These are phyloP conservation scores for Chenopodium formosanum DNA, from an alignment of 148 eudicot species.

Conservation along the genomic window DNA sequence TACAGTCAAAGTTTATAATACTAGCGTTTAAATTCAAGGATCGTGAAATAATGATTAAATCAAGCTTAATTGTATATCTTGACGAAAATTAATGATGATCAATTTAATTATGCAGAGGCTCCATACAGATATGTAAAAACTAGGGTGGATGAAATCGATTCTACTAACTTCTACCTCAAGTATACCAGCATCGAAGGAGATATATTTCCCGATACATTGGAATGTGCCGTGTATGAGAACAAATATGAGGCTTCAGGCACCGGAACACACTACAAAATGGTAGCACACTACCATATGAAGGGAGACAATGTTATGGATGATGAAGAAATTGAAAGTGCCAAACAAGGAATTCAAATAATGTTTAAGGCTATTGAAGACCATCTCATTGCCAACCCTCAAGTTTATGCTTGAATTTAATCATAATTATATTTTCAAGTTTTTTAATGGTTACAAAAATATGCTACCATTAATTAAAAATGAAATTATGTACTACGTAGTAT, in stretches of 20 bases:
- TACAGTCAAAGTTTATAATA: too few relatives aligned
- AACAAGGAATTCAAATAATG: conserved; percentile 18
- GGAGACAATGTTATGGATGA: conserved; percentile 21
- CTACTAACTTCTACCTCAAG: conserved; percentile 22
- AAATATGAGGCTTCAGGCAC: conserved; percentile 2
- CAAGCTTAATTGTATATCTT: too few relatives aligned
- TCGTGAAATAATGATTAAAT: too few relatives aligned
- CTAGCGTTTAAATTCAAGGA: too few relatives aligned
- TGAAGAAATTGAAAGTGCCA: conserved; percentile 13
- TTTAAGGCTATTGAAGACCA: conserved; percentile 28
- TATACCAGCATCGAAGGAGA: conserved; percentile 29
- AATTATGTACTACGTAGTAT: too few relatives aligned
- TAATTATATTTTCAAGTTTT: too few relatives aligned
- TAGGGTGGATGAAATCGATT: conserved; percentile 32
- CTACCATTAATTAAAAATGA: too few relatives aligned
- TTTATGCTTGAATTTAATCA: conserved; percentile 22
- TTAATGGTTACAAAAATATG: too few relatives aligned
- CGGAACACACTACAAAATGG: conserved; percentile 24
- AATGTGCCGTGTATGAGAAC: conserved; percentile 22
- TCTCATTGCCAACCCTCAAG: conserved; percentile 31
- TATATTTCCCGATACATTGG: conserved; percentile 24
- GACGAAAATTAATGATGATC: not conserved
- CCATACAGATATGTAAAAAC: conserved; percentile 27
- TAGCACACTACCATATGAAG: conserved; percentile 22
- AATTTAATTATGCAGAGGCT: conserved; percentile 9